These are phyloP conservation scores for Lentinula sp. DNA, from an alignment of 768 basidiomycete genomes.

Conservation along the genomic window DNA sequence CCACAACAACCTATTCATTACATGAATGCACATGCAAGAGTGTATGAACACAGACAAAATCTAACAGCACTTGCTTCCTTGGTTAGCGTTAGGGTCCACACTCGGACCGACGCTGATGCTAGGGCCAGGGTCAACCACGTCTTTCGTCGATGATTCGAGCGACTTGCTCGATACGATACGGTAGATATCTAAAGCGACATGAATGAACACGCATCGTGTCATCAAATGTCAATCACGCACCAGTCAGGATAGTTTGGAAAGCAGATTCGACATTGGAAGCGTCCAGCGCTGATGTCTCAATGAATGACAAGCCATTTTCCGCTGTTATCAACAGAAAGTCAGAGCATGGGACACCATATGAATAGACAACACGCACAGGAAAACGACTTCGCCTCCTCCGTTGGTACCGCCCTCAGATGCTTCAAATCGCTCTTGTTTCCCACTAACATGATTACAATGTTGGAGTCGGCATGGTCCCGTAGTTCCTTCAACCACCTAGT, in stretches of 20 bases:
- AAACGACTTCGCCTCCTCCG: slow-evolving; percentile 94
- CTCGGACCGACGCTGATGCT: slow-evolving; percentile 83
- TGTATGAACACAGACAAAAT: neutral
- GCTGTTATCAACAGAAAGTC: slow-evolving; percentile 33
- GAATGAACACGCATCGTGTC: neutral
- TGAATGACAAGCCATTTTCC: slow-evolving; percentile 90
- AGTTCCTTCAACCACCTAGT: slow-evolving; percentile 96
- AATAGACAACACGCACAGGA: slow-evolving; percentile 49
- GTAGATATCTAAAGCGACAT: slow-evolving; percentile 73
- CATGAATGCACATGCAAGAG: neutral
- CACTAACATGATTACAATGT: slow-evolving; percentile 93
- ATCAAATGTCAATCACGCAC: slow-evolving; percentile 33
- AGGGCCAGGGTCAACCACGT: slow-evolving; percentile 75
- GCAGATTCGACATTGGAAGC: slow-evolving; percentile 97
- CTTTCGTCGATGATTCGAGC: slow-evolving; percentile 77
- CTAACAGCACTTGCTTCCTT: slow-evolving; percentile 63
- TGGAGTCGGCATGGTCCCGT: slow-evolving; percentile 89
- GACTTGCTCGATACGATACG: slow-evolving; percentile 95
- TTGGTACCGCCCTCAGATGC: slow-evolving; percentile 92
- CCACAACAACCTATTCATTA: neutral
- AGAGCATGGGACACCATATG: neutral
- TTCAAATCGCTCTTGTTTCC: slow-evolving; percentile 99
- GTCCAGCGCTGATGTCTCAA: slow-evolving; percentile 99
- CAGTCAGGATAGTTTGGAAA: slow-evolving; percentile 94
- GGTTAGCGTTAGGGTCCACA: slow-evolving; percentile 51